Percentiles rank a stretch among this genome's conserved stretches.
These are phyloP conservation scores for Tulasnella sp. DNA, from an alignment of 768 basidiomycete species.

Conservation along the genomic window DNA sequence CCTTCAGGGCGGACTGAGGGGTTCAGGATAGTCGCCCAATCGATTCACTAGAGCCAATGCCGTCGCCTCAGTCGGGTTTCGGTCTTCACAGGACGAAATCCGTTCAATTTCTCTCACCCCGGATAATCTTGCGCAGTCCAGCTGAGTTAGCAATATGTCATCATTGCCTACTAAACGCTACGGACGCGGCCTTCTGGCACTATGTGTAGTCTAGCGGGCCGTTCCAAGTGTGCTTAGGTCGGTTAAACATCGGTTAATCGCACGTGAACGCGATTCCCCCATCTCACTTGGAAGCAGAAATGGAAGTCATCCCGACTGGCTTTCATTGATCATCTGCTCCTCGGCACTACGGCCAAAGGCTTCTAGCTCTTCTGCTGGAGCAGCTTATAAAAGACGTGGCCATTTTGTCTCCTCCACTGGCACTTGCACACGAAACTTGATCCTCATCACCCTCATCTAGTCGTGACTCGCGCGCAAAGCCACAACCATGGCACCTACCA, in stretches of 20 bases:
- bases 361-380: not conserved
- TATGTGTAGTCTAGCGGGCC: not conserved
- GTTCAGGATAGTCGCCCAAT: too few species aligned
- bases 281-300: not conserved
- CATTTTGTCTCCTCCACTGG: not conserved
- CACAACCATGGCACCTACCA: not conserved
- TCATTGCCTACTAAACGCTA: not conserved
- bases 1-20: too few species aligned
- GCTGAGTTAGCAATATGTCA: not conserved
- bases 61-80: too few species aligned
- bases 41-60: too few species aligned
- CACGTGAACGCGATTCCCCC: not conserved
- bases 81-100: too few species aligned
- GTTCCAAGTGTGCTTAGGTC: not conserved
- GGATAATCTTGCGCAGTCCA: not conserved
- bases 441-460: not conserved
- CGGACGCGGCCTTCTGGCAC: not conserved
- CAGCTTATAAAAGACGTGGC: not conserved
- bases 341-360: not conserved
- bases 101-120: not conserved
- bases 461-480: not conserved
- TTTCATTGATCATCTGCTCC: not conserved
- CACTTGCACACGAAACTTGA: not conserved
- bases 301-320: not conserved
- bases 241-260: not conserved